Percentiles rank a stretch among this genome's conserved stretches.
Conservation (phyloP, 768 basidiomycete species). For the Russula lepida region DNA sequence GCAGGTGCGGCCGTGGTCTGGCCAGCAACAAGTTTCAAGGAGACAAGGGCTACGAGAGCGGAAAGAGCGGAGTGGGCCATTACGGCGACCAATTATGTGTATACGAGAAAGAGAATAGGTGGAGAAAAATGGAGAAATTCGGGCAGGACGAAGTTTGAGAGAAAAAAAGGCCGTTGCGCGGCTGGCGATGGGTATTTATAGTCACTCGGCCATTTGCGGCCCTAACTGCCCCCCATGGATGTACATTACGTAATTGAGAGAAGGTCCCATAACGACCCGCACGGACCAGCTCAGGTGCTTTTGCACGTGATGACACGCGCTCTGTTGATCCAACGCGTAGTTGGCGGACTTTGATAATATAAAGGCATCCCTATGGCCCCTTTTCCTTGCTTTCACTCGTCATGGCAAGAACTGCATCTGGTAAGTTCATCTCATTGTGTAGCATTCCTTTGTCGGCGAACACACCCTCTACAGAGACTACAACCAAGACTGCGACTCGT, state of each 20-base stretch:
- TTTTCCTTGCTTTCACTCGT: constrained; percentile 11
- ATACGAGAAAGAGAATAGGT: constrained; percentile 10
- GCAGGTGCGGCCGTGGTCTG: constrained; percentile 10
- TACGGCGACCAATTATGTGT: constrained; percentile 15
- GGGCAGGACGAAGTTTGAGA: background rate
- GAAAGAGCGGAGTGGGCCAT: constrained; percentile 33
- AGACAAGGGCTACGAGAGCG: constrained; percentile 27
- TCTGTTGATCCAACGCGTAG: constrained; percentile 20
- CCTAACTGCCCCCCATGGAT: background rate
- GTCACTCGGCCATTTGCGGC: constrained; percentile 2
- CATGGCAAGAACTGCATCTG: constrained; percentile 48
- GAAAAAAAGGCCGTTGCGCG: background rate
- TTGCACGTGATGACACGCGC: constrained; percentile 8
- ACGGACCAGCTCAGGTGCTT: background rate
- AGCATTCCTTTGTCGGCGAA: background rate
- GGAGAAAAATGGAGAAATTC: background rate
- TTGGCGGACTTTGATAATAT: constrained; percentile 6
- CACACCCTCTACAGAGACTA: constrained; percentile 33
- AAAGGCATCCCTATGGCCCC: background rate
- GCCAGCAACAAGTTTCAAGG: constrained; percentile 23
- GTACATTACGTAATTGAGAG: background rate
- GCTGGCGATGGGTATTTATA: constrained; percentile 19
- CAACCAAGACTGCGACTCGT: constrained; percentile 51
- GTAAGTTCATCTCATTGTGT: constrained; percentile 26
- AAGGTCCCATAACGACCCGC: background rate